Evolutionary conservation across 345 rosid genomes (phyloP).

Genomic region (Camelina neglecta): DNA sequence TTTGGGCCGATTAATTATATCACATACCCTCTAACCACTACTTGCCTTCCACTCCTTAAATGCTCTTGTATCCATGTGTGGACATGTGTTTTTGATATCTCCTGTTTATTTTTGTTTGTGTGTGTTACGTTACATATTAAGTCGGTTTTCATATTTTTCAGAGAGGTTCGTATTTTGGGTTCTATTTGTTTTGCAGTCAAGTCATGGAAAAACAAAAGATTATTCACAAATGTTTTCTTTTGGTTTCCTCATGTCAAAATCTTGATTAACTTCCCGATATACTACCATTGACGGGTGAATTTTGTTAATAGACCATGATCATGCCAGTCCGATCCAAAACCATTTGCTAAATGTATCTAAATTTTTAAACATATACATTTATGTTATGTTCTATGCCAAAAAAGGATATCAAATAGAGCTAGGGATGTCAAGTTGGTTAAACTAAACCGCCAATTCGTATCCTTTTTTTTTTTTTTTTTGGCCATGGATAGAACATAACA

Average conservation of each 20-base stretch:
- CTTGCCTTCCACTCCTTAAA: conserved; percentile 37
- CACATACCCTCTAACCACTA: conserved; percentile 43
- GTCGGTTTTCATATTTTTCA: not conserved
- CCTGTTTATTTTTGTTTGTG: not conserved
- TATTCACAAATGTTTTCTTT: conserved; percentile 9
- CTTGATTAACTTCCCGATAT: not conserved
- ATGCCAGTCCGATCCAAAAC: not conserved
- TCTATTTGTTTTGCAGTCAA: not conserved
- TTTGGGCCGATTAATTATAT: conserved; percentile 36
- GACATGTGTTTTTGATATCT: conserved; percentile 37
- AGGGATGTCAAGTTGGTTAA: too few species aligned
- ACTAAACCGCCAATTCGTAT: too few species aligned
- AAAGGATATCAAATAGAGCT: too few species aligned
- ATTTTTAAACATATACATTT: too few species aligned
- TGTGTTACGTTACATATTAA: conserved; percentile 17
- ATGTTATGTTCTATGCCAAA: too few species aligned
- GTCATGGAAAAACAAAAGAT: not conserved
- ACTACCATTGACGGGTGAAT: not conserved
- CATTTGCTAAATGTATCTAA: not conserved
- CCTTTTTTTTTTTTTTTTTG: too few species aligned
- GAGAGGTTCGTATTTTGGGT: not conserved
- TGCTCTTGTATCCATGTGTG: conserved; percentile 39
- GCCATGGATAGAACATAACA: not conserved
- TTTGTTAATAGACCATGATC: not conserved
- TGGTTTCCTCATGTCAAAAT: not conserved